These are phyloP conservation scores for Colletotrichum sp. DNA, from an alignment of 2,329 filamentous ascomycete species.

Conservation along the genomic window DNA sequence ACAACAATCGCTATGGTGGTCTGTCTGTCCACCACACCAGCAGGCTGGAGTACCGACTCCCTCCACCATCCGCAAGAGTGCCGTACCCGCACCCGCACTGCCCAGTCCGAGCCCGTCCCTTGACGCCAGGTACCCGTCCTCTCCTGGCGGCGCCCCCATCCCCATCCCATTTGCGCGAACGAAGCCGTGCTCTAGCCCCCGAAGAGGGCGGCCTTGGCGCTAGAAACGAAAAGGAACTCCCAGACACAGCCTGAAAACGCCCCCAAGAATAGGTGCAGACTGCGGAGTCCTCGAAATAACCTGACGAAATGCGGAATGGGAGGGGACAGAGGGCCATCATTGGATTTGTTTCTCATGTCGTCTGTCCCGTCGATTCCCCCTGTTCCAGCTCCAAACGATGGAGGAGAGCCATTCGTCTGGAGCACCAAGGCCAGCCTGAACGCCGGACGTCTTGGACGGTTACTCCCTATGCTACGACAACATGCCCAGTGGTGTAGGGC, in stretches of 20 bases:
- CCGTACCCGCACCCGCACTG: not conserved
- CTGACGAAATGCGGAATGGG: not conserved
- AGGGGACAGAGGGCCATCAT: not conserved
- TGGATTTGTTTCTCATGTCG: not conserved
- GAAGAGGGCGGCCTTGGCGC: conserved; percentile 1
- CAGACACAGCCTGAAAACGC: conserved; percentile 2
- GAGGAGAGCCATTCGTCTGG: not conserved
- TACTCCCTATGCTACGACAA: not conserved
- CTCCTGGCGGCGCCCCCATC: not conserved
- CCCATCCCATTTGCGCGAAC: not conserved
- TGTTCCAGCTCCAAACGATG: conserved; percentile 2
- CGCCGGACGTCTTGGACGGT: not conserved
- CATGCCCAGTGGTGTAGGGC: not conserved
- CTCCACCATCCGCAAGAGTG: not conserved
- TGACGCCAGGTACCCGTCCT: conserved; percentile 11
- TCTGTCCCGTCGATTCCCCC: not conserved
- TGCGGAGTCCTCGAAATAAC: not conserved
- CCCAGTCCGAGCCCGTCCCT: conserved; percentile 3
- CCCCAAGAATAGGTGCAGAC: not conserved
- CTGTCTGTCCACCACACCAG: not conserved
- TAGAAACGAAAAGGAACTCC: conserved; percentile 11
- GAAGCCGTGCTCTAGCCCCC: not conserved
- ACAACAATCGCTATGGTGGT: not conserved
- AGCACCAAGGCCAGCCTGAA: not conserved
- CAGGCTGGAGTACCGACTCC: not conserved